These are phyloP conservation scores for Phallus indusiatus DNA, from an alignment of 768 basidiomycete species.

Conservation along the genomic window DNA sequence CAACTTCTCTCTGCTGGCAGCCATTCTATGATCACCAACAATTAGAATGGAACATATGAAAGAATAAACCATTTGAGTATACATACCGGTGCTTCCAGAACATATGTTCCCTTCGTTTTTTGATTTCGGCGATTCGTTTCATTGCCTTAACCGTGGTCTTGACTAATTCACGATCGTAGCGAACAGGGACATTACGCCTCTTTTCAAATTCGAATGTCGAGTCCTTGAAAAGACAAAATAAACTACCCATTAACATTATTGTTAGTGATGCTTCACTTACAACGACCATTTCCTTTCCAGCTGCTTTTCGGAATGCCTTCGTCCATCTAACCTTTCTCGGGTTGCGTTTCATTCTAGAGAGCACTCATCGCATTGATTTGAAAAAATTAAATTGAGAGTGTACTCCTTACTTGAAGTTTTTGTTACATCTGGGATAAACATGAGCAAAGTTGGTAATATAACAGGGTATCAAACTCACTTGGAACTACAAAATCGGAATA, in stretches of 20 bases:
- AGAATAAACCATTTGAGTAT: background rate
- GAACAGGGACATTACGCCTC: constrained; percentile 91
- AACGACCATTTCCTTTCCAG: constrained; percentile 99
- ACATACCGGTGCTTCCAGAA: constrained; percentile 90
- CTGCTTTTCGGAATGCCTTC: constrained; percentile 96
- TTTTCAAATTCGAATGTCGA: constrained; percentile 99
- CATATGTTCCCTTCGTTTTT: constrained; percentile 76
- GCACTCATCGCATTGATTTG: background rate
- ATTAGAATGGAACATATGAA: background rate
- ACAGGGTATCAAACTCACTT: constrained; percentile 48
- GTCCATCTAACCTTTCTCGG: constrained; percentile 99
- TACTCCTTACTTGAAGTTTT: constrained; percentile 87
- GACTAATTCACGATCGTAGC: constrained; percentile 91
- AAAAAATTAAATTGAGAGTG: background rate
- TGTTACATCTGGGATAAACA: constrained; percentile 66
- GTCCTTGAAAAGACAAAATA: constrained; percentile 47
- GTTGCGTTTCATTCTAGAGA: constrained; percentile 91
- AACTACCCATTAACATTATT: background rate
- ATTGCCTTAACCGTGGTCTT: constrained; percentile 93
- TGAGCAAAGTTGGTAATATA: constrained; percentile 3
- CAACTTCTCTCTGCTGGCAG: constrained; percentile 68
- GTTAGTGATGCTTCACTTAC: constrained; percentile 38
- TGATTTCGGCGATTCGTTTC: constrained; percentile 91
- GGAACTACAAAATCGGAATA: constrained; percentile 95
- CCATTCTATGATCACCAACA: constrained; percentile 52